Base-by-base conservation (phyloP, 2,329 filamentous ascomycete species). In the Epichloe glyceriae region DNA sequence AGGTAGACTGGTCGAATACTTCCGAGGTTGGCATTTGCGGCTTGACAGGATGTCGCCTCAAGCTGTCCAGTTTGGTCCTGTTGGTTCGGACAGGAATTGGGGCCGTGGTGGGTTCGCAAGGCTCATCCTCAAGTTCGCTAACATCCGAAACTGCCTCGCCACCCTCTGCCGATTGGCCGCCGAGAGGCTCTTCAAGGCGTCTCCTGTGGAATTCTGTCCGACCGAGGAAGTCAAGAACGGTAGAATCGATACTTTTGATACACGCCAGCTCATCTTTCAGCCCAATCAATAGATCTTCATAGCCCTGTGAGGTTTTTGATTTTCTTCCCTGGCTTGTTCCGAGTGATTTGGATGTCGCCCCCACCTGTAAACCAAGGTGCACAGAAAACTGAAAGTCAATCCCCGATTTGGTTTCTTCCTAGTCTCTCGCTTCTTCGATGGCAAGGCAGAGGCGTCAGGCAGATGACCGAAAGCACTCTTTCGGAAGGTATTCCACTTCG, bases 401-500 rank as follows among this genome's bases (percentile, higher is more conserved):
- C 5, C 73, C 20, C 62, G 71, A n/a, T 61, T 62, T 11, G 38
- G 2, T 4, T 43, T 49, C 38, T 51, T 55, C 26, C 53, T 63
- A 50, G 53, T 53, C 34, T 50, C 50, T 15, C 51, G 49, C 40
- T 54, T 63, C 49, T 61, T 60, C 50, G 59, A 55, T 1, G 56
- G 56, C 2, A 59, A 60, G n/a, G 54, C 55, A 55, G 52, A 53
- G 11, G 38, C 39, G 48, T 52, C 37, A 26, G 56, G 7, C 52
- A 54, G 22, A 17, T 67, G 61, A 1, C 70, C 67, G 20, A 75
- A 73, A 53, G 75, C 65, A 17, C 66, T 67, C 56, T 71, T 67
- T 54, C 78, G 72, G 54, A 88, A 88, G n/a, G 72, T 73, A 57
- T 84, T 76, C 89, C 88, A 95, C 63, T 76, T 82, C 49, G 79